These are phyloP conservation scores for Cicer cuneatum DNA, from an alignment of 306 rosid genomes.

Conservation along the genomic window DNA sequence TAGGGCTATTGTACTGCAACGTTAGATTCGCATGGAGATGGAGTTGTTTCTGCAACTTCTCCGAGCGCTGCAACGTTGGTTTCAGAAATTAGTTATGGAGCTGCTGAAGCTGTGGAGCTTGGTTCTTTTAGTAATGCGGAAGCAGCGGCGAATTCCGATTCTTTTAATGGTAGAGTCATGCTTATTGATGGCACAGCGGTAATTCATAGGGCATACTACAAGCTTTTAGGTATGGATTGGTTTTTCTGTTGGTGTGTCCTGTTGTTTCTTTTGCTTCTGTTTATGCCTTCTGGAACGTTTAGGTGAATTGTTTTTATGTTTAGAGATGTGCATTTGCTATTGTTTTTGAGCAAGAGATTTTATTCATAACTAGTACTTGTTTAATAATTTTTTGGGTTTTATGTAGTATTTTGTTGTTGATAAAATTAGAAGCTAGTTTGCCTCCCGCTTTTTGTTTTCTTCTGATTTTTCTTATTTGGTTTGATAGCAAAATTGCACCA, in stretches of 20 bases:
- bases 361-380: not conserved
- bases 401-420: slow-evolving; percentile 17
- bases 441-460: not conserved
- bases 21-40: slow-evolving; percentile 50
- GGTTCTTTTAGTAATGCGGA: slow-evolving; percentile 49
- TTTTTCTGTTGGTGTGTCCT: not conserved
- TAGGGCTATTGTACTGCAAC: slow-evolving; percentile 64
- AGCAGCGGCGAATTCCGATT: slow-evolving; percentile 27
- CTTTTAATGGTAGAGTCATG: slow-evolving; percentile 83
- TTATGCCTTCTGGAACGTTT: not conserved
- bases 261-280: not conserved
- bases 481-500: slow-evolving; percentile 90
- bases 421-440: slow-evolving; percentile 24
- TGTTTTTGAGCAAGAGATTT: slow-evolving; percentile 22
- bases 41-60: slow-evolving; percentile 47
- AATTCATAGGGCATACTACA: slow-evolving; percentile 86
- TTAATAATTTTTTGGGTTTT: slow-evolving; percentile 9
- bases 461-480: not conserved
- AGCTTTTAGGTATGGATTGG: slow-evolving; percentile 67
- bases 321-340: slow-evolving; percentile 14
- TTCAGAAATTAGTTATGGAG: slow-evolving; percentile 39
- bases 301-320: not conserved
- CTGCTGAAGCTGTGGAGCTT: slow-evolving; percentile 38
- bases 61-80: slow-evolving; percentile 39
- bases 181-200: slow-evolving; percentile 88